A percentile compares a stretch with the other conserved stretches of the same genome.
Evolutionary conservation across 2,329 filamentous ascomycete species (phyloP).

Genomic region (Stagonosporopsis chrysanthemi): DNA sequence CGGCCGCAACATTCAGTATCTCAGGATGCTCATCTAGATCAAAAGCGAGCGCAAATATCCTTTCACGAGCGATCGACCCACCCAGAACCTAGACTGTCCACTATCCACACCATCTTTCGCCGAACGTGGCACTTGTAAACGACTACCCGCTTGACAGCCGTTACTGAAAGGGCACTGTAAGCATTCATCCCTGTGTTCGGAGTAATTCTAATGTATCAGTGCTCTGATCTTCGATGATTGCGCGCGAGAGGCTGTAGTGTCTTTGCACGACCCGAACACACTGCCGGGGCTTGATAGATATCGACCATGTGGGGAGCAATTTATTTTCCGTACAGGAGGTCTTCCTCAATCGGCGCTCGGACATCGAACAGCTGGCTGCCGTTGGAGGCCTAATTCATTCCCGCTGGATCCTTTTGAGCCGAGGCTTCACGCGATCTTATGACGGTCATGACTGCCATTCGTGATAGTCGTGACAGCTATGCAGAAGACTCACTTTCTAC

Average conservation of each 20-base stretch:
- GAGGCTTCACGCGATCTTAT: not conserved
- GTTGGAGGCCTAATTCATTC: conserved; percentile 14
- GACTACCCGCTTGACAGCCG: conserved; percentile 1
- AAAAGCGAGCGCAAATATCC: not conserved
- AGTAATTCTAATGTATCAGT: not conserved
- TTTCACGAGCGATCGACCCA: not conserved
- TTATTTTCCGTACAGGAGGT: not conserved
- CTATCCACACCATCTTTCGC: not conserved
- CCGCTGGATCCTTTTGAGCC: conserved; percentile 4
- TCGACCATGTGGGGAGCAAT: not conserved
- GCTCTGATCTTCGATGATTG: not conserved
- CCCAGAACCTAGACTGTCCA: not conserved
- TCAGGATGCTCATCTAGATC: too few relatives aligned
- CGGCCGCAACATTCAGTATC: too few relatives aligned
- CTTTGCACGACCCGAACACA: not conserved
- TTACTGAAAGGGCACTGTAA: not conserved
- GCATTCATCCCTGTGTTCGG: not conserved
- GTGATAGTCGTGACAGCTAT: not conserved
- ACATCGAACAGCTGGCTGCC: not conserved
- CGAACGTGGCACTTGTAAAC: not conserved
- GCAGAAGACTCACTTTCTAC: not conserved
- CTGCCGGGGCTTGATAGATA: not conserved
- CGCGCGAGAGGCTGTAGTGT: not conserved
- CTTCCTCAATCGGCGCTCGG: not conserved
- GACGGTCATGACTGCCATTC: not conserved